These are phyloP conservation scores for Penicillium parvum DNA, from an alignment of 495 filamentous ascomycete genomes.

Conservation along the genomic window DNA sequence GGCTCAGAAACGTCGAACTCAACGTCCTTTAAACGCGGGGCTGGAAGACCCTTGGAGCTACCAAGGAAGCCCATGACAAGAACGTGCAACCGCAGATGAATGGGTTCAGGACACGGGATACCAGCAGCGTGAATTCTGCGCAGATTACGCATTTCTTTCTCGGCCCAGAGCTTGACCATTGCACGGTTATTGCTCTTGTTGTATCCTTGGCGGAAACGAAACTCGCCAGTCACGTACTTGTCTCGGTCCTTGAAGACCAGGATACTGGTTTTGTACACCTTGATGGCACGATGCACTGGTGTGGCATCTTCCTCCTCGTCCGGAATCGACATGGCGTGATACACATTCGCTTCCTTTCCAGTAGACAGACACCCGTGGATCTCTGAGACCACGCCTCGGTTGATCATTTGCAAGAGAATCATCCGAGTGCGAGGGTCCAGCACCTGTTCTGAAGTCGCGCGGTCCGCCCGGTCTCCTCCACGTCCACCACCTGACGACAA, in stretches of 20 bases:
- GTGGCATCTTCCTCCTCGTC: constrained; percentile 39
- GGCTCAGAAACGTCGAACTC: constrained; percentile 54
- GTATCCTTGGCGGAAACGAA: constrained; percentile 74
- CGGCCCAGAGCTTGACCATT: constrained; percentile 97
- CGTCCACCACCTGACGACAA: constrained; percentile 46
- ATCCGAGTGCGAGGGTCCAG: constrained; percentile 90
- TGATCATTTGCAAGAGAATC: constrained; percentile 94
- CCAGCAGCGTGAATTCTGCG: constrained; percentile 75
- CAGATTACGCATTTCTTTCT: constrained; percentile 96
- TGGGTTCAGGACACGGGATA: constrained; percentile 84
- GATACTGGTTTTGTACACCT: constrained; percentile 97
- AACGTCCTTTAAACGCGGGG: constrained; percentile 76
- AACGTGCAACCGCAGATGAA: constrained; percentile 83
- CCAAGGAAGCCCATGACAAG: constrained; percentile 92
- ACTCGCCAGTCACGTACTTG: constrained; percentile 89
- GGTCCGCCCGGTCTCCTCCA: constrained; percentile 75
- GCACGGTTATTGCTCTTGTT: constrained; percentile 88
- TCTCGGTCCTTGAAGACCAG: constrained; percentile 96
- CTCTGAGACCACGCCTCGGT: constrained; percentile 72
- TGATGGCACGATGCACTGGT: constrained; percentile 75
- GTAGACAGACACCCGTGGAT: constrained; percentile 91
- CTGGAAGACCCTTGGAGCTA: constrained; percentile 78
- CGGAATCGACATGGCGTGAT: constrained; percentile 63
- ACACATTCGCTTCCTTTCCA: constrained; percentile 97
- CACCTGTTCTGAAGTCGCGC: constrained; percentile 90